phyloP scores from a whole-genome alignment of 2,329 filamentous ascomycete species.

The Aspergillus alliaceus region DNA sequence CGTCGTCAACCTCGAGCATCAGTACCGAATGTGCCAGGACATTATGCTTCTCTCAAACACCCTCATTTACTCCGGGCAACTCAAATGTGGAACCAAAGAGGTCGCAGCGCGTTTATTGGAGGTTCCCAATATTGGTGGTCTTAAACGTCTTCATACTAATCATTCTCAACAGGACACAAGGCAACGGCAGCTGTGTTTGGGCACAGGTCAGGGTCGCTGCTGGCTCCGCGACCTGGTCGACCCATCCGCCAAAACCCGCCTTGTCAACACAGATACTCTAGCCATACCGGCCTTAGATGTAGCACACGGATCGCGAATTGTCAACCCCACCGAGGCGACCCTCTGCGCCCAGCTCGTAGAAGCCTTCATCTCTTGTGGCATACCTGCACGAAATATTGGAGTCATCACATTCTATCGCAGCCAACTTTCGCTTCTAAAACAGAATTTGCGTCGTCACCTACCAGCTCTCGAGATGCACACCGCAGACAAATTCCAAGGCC shows the following conservation, averaged over 20 bases:
- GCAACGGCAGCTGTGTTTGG: constrained; percentile 55
- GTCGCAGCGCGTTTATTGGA: constrained; percentile 69
- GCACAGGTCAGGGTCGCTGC: constrained; percentile 55
- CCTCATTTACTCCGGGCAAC: constrained; percentile 84
- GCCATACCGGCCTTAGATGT: constrained; percentile 63
- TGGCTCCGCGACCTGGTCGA: constrained; percentile 75
- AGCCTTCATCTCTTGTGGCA: constrained; percentile 71
- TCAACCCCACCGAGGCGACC: constrained; percentile 80
- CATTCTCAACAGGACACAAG: constrained; percentile 19
- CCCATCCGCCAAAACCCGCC: constrained; percentile 72
- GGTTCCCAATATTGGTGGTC: constrained; percentile 64
- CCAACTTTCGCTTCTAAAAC: constrained; percentile 79
- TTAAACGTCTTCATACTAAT: constrained; percentile 58
- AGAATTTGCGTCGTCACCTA: constrained; percentile 61
- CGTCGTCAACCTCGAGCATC: constrained; percentile 88
- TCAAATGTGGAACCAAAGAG: constrained; percentile 82
- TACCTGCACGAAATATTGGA: constrained; percentile 75
- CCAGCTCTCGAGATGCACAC: constrained; percentile 88
- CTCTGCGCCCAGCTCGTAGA: constrained; percentile 80
- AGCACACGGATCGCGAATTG: constrained; percentile 75
- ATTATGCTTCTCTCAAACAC: constrained; percentile 93
- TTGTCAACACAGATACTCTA: constrained; percentile 85
- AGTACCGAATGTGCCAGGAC: constrained; percentile 98
- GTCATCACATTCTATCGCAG: constrained; percentile 97
- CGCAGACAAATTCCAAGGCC: constrained; percentile 92